A percentile compares a stretch with the other conserved stretches of the same genome.
Conservation (phyloP, 2,329 filamentous ascomycete genomes). For the Colletotrichum lindemuthianum region DNA sequence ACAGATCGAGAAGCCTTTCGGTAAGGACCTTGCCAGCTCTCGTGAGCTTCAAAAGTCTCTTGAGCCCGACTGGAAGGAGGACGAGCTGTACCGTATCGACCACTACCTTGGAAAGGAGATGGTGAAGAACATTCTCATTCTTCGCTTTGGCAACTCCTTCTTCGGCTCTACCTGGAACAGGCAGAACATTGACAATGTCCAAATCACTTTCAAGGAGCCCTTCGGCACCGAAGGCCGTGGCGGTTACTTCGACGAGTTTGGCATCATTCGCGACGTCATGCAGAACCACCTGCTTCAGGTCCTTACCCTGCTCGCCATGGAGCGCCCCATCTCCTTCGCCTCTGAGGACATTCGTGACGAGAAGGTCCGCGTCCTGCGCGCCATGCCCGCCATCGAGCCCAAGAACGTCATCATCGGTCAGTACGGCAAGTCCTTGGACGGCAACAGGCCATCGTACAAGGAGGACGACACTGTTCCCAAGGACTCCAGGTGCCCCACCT, state of each 20-base stretch:
- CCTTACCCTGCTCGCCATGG: constrained; percentile 95
- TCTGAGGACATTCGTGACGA: constrained; percentile 98
- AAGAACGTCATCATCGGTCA: constrained; percentile 99
- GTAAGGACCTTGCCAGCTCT: constrained; percentile 94
- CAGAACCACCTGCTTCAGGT: constrained; percentile 99
- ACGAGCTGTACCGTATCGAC: constrained; percentile 98
- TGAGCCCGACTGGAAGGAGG: constrained; percentile 97
- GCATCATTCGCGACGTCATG: constrained; percentile 99
- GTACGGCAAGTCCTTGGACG: constrained; percentile 95
- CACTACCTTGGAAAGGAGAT: constrained; percentile 99
- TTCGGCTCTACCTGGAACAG: constrained; percentile 99
- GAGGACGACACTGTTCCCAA: constrained; percentile 98
- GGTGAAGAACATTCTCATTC: constrained; percentile 99
- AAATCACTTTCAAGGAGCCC: constrained; percentile 99
- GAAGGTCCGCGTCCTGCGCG: constrained; percentile 94
- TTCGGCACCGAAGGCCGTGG: constrained; percentile 98
- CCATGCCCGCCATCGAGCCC: constrained; percentile 93
- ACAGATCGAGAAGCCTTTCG: constrained; percentile 98
- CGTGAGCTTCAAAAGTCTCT: constrained; percentile 94
- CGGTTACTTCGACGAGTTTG: constrained; percentile 99
- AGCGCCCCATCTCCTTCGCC: constrained; percentile 97
- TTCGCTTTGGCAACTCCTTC: constrained; percentile 98
- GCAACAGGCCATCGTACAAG: constrained; percentile 96
- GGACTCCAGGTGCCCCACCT: constrained; percentile 96
- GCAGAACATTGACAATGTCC: constrained; percentile 98